Evolutionary conservation across 2,329 filamentous ascomycete genomes (phyloP), one percentile per base, ranked within the genome.

Genomic region (Escovopsis weberi): DNA sequence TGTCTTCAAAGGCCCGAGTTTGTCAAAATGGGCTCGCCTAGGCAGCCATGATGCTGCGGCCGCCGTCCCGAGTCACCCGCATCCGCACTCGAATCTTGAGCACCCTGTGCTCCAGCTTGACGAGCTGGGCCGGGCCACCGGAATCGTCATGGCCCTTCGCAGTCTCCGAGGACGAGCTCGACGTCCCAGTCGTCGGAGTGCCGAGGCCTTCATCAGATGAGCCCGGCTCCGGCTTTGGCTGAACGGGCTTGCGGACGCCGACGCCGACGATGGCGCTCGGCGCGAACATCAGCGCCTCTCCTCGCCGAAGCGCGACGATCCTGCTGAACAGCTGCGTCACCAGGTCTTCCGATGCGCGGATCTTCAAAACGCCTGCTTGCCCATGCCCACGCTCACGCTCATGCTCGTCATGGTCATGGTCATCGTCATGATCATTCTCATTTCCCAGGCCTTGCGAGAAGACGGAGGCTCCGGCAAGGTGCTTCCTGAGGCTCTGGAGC

Each of bases 211-310:
- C 15, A 15, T 15, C 15, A 15, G 33, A 35, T 5, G 33, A 18
- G 18, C n/a, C 33, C 11, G 33, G 9, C 33, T 35, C 34, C 5
- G 32, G 35, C 1, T 44, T 33, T 11, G 26, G 7, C 23, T 44
- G 28, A 11, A 33, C 33, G 2, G 26, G 6, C 2, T 26, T 30
- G 28, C 28, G 33, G 15, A 7, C 35, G 1, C 26, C 15, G 15
- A 41, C 39, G 15, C 37, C 52, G 12, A 68, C 45, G 1, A 67
- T 52, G 0, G 66, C 67, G 33, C 58, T 67, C 0, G 67, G 68
- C 1, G 64, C 61, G 47, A 71, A 71, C 6, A 72, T 38, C 2
- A 72, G 51, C 2, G 66, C 68, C 43, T 72, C 65, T 0, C 68
- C 68, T 2, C 62, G 63, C 4, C 53, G 53, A 10, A 71, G 55